Base-by-base conservation (phyloP, 2,329 filamentous ascomycete genomes). In the Hymenoscyphus salicellus region DNA sequence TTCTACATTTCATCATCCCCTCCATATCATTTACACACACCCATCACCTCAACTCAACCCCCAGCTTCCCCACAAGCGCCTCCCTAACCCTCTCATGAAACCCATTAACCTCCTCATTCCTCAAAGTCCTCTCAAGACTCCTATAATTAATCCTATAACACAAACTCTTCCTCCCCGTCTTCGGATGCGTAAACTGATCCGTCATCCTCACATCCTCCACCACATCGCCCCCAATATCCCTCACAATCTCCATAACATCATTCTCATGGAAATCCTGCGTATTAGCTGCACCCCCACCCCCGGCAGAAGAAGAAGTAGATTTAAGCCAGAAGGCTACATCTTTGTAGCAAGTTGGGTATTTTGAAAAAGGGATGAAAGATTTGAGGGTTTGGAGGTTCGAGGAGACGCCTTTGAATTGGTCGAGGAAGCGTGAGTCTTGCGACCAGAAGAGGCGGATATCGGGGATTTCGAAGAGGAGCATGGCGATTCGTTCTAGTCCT, bases 401-500 rank as follows among this genome's bases (percentile, higher is more conserved):
- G 2, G 83, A 84, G 2, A 88, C 81, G 46, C 86, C 86, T 26
- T 79, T 81, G 78, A 99, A 99, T 77, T 99, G 95, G 11, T 80
- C 82, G n/a, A 96, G 79, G 79, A 99, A 99, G 8, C 95, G 86
- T 72, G 83, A 75, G 76, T 99, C 95, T 62, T 83, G 81, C 36
- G 91, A 96, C 95, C 95, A 99, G 81, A 99, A 98, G 4, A 98
- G 86, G 14, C 95, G 89, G 71, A 99, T 99, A 75, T 99, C 95
- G 0, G 93, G 92, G 65, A 99, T 96, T 65, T 91, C 89, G 81
- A 97, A 99, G 28, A 99, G 86, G 41, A 99, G 85, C 95, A 99
- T 99, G 66, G 95, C 94, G 68, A 99, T 94, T 66, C 95, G 87
- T 78, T 99, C 95, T 32, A 99, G 84, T 2, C 95, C 95, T 20